These are phyloP conservation scores for Colletotrichum costaricense DNA, from an alignment of 2,329 filamentous ascomycete genomes.

Conservation along the genomic window DNA sequence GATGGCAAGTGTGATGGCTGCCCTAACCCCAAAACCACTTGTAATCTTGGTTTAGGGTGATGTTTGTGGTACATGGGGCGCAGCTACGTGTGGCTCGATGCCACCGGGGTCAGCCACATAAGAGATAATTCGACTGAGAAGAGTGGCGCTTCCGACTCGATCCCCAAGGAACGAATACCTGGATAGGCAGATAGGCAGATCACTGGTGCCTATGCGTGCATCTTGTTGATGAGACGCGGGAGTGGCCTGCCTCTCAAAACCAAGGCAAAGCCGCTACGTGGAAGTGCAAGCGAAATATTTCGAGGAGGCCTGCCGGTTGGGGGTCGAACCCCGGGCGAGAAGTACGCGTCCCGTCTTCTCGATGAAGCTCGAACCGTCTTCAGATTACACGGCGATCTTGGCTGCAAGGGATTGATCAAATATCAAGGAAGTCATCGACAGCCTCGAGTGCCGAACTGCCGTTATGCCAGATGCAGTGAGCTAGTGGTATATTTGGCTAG, in stretches of 20 bases:
- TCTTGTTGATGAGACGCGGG: background rate
- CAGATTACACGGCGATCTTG: background rate
- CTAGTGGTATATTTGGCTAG: background rate
- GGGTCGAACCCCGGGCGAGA: background rate
- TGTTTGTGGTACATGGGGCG: background rate
- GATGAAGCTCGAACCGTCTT: background rate
- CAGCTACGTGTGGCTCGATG: background rate
- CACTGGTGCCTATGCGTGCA: background rate
- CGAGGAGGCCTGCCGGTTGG: background rate
- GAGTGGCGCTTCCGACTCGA: background rate
- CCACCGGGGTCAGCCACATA: constrained; percentile 3
- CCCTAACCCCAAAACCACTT: constrained; percentile 21
- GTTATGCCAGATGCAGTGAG: background rate
- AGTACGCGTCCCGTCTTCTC: background rate
- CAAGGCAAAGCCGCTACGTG: constrained; percentile 16
- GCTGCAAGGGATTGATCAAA: constrained; percentile 22
- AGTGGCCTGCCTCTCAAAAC: background rate
- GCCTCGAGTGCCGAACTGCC: background rate
- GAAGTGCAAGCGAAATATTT: constrained; percentile 17
- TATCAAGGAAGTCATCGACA: constrained; percentile 7
- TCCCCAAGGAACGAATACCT: background rate
- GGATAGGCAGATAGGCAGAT: background rate
- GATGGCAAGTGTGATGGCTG: background rate
- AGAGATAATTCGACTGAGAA: constrained; percentile 1
- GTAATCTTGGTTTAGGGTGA: constrained; percentile 5